Evolutionary conservation across 192 early-diverging fungal genomes (phyloP), one percentile per base, ranked within the genome.

Genomic region (Funneliformis mosseae): DNA sequence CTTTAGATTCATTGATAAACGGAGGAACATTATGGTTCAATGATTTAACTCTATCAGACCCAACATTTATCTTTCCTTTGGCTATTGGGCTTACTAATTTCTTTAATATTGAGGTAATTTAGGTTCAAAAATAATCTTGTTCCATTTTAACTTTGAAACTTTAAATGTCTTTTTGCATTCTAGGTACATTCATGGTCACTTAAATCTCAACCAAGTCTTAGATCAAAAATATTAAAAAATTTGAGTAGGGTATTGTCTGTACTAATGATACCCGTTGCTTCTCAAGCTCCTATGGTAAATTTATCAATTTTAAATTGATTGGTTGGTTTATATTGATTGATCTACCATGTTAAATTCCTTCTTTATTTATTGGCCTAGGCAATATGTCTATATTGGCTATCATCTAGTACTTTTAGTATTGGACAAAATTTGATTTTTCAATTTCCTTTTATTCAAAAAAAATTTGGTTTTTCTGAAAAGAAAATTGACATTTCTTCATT

Each of bases 321-420:
- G 11, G 43, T 48, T 11, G 59, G 50, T 59, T 45, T 55, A 45
- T n/a, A n/a, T n/a, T n/a, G n/a, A n/a, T 16, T 77, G 25, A 25
- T 43, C 23, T 62, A 46, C 21, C 60, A 6, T 43, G 39, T 74
- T 67, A 27, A 38, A 6, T 11, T 64, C 39, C 16, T 48, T 63
- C 6, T 59, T 46, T 42, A 9, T 33, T 55, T 9, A 63, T 16
- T 16, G 62, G 11, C 43, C 46, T 72, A 92, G 87, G 92, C 88
- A 1, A 84, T 95, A 27, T 88, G 87, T 27, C 33, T 94, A 6
- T 94, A 94, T 74, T 95, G 94, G 94, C 63, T 90, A 6, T 84
- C 92, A 0, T 95, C 94, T 21, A 88, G 88, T 8, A 86, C 83
- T 41, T 95, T 89, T 73, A 91, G 90, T 76, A 80, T 90, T 3